Conservation (phyloP, 805 yeast species). For the Komagataella pastoris region DNA sequence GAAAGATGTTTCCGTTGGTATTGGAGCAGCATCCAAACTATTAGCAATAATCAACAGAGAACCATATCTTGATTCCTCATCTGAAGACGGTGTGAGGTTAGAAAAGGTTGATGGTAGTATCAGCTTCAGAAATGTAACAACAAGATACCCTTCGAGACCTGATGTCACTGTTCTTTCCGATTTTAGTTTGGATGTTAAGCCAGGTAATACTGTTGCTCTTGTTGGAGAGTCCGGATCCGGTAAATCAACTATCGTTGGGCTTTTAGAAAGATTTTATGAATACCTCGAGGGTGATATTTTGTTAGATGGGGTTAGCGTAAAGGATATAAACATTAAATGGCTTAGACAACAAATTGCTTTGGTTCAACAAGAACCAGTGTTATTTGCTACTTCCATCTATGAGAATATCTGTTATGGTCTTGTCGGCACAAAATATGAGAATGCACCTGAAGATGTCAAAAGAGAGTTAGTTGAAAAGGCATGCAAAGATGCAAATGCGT, state of each 20-base stretch:
- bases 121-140: slow-evolving; percentile 29
- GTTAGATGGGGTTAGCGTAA: slow-evolving; percentile 35
- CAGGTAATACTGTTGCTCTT: slow-evolving; percentile 46
- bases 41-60: slow-evolving; percentile 23
- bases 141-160: slow-evolving; percentile 23
- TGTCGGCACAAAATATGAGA: background rate
- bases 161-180: slow-evolving; percentile 21
- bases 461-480: slow-evolving; percentile 16
- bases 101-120: slow-evolving; percentile 16
- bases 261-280: slow-evolving; percentile 42
- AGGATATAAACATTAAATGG: slow-evolving; percentile 26
- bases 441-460: slow-evolving; percentile 5
- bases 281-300: slow-evolving; percentile 24
- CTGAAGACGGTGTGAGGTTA: slow-evolving; percentile 19
- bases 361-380: slow-evolving; percentile 63
- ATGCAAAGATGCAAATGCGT: slow-evolving; percentile 33
- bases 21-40: slow-evolving; percentile 51
- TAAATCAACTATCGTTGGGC: slow-evolving; percentile 59
- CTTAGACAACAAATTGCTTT: slow-evolving; percentile 45
- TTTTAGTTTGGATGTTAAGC: slow-evolving; percentile 26
- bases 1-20: slow-evolving; percentile 75
- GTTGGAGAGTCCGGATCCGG: slow-evolving; percentile 90
- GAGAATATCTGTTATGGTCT: slow-evolving; percentile 64
- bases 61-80: slow-evolving; percentile 17
- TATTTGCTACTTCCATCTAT: slow-evolving; percentile 60